Evolutionary conservation across 441 rosid species (phyloP).

Genomic region (Populus tomentosa): DNA sequence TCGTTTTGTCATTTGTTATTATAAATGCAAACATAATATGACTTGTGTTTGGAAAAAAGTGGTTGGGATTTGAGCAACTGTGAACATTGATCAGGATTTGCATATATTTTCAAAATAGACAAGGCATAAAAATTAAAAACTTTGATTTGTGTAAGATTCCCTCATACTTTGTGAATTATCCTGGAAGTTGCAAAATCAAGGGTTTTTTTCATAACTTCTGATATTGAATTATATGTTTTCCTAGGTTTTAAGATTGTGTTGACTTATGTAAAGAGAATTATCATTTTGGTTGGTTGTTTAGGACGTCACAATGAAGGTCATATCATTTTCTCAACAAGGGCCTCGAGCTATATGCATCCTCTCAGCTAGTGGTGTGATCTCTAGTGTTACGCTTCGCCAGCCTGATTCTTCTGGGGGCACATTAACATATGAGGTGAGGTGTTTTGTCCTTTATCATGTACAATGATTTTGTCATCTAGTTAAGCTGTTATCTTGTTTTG

Average conservation of each 20-base stretch:
- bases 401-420: constrained; percentile 95
- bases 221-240: not conserved
- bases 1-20: not conserved
- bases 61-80: constrained; percentile 3
- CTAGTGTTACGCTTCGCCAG: constrained; percentile 87
- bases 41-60: not conserved
- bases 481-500: not conserved
- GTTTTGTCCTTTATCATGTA: not conserved
- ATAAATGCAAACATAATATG: not conserved
- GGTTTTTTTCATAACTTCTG: not conserved
- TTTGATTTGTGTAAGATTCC: not conserved
- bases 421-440: constrained; percentile 80
- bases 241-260: not conserved
- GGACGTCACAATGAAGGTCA: constrained; percentile 93
- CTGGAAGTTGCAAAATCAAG: not conserved
- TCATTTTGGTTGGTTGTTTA: constrained; percentile 27
- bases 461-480: no score
- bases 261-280: not conserved
- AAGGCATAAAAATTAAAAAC: not conserved
- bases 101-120: not conserved
- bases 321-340: constrained; percentile 96
- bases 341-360: constrained; percentile 88
- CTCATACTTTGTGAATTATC: not conserved
- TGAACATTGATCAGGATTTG: not conserved
- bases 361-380: constrained; percentile 86